A percentile compares a stretch with the other conserved stretches of the same genome.
These are phyloP conservation scores for Cocos nucifera DNA, from an alignment of 176 grass and related monocot species.

Conservation along the genomic window DNA sequence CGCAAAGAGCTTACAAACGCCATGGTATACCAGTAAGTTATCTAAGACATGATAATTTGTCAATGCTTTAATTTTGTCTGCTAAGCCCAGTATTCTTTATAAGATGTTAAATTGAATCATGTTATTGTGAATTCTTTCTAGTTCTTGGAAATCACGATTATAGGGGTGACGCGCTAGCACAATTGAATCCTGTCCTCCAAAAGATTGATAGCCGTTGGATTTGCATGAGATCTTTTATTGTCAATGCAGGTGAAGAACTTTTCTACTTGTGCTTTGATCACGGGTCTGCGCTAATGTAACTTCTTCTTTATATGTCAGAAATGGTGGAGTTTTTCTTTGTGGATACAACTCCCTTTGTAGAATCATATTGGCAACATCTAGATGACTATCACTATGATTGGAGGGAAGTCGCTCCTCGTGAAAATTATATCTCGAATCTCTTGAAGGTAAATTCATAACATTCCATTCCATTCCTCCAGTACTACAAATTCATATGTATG, in stretches of 20 bases:
- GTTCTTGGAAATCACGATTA: slow-evolving; percentile 88
- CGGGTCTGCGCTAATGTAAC: too few relatives aligned
- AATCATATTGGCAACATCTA: slow-evolving; percentile 45
- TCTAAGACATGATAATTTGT: too few relatives aligned
- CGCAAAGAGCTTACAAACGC: slow-evolving; percentile 60
- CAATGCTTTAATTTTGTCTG: too few relatives aligned
- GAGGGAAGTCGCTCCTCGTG: slow-evolving; percentile 44
- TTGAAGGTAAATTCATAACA: slow-evolving; percentile 25
- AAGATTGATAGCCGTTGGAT: slow-evolving; percentile 45
- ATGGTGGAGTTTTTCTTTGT: slow-evolving; percentile 51
- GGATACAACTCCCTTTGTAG: slow-evolving; percentile 59
- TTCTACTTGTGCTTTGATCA: too few relatives aligned
- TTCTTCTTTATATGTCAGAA: slow-evolving; percentile 5
- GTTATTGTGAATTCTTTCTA: neutral
- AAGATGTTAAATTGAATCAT: too few relatives aligned
- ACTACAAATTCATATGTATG: too few relatives aligned
- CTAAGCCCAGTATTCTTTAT: too few relatives aligned
- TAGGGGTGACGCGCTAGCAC: slow-evolving; percentile 40
- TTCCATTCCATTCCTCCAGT: too few relatives aligned
- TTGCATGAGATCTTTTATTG: slow-evolving; percentile 64
- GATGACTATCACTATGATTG: slow-evolving; percentile 38
- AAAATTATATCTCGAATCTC: slow-evolving; percentile 37
- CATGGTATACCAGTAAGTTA: slow-evolving; percentile 72
- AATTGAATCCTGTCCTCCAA: slow-evolving; percentile 32
- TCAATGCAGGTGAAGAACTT: slow-evolving; percentile 34